Base-by-base conservation (phyloP, 2,329 filamentous ascomycete genomes). In the Magnaporthiopsis incrustans region DNA sequence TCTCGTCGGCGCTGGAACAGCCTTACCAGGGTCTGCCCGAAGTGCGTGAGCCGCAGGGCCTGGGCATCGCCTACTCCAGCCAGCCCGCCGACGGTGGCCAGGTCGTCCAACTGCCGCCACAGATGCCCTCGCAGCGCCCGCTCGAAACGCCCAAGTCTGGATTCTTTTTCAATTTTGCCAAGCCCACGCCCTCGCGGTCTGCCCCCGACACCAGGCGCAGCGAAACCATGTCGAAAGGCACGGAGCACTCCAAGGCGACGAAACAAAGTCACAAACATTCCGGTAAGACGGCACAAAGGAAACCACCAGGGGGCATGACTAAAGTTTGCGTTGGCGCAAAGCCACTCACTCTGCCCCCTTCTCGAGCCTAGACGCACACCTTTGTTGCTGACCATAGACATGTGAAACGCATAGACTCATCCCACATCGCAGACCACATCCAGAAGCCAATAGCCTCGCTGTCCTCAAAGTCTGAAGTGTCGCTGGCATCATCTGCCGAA, bases 161-260 rank as follows among this genome's bases (percentile, higher is more conserved):
- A 68, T 82, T 83, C 72, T 76, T 77, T 65, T 82, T 82, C 69
- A 78, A 80, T 71, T 82, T 83, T 71, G 77, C 75, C 67, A 83
- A 82, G 69, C 72, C 73, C 27, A 73, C 77, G 68, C 81, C 77
- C 67, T 73, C 77, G 62, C 71, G 26, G 66, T 68, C 62, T 68
- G 70, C 59, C 72, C 74, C 64, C 74, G 76, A 63, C 70, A 75
- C 64, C 69, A 72, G 58, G 75, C 77, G 75, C 66, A 71, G 73
- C 68, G 76, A 76, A 67, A 71, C 69, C 66, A 74, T 77, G 70
- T 75, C 77, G 62, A 75, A 76, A 69, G 76, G 70, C 63, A 67
- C 69, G 62, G 73, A 74, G 61, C 70, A 69, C 59, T 70, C 70
- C n/a, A 59, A 67, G 8, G 68, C 68, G 57, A 67, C 70, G 56